Conservation (phyloP, 345 rosid genomes). For the Clausena lansium region DNA sequence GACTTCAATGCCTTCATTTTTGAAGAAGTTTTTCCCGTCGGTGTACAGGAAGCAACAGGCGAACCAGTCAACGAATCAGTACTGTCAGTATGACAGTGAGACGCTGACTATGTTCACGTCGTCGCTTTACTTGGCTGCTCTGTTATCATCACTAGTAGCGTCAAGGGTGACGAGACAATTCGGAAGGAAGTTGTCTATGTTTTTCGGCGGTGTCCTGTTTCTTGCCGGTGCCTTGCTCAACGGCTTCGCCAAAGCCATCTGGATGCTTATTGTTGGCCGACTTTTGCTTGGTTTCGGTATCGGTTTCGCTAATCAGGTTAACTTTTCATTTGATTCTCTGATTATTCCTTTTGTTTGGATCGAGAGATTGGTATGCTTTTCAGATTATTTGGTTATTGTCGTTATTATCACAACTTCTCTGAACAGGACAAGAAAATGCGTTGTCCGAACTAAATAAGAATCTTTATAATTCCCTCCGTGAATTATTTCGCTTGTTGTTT, state of each 20-base stretch:
- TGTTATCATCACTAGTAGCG: conserved; percentile 75
- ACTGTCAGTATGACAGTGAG: conserved; percentile 73
- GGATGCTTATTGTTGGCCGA: conserved; percentile 94
- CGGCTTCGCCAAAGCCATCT: conserved; percentile 67
- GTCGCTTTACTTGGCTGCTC: conserved; percentile 85
- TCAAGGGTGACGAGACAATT: conserved; percentile 68
- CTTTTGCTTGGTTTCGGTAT: conserved; percentile 92
- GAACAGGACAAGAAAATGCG: conserved; percentile 4
- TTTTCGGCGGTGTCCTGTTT: conserved; percentile 85
- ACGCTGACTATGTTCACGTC: conserved; percentile 87
- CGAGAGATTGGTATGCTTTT: not conserved
- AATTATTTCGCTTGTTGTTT: not conserved
- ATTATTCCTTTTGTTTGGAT: conserved; percentile 10
- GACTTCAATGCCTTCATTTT: conserved; percentile 73
- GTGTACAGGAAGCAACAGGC: conserved; percentile 54
- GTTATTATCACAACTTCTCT: conserved; percentile 2
- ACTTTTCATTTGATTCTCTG: not conserved
- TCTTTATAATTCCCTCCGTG: conserved; percentile 6
- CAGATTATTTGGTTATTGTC: not conserved
- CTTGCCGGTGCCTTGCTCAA: conserved; percentile 80
- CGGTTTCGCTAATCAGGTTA: conserved; percentile 99
- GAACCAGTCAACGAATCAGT: conserved; percentile 52
- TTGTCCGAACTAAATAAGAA: conserved; percentile 3
- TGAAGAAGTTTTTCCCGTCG: conserved; percentile 64
- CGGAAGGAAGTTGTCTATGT: conserved; percentile 83